Evolutionary conservation across 148 eudicot species (phyloP).

Genomic region (Amaranthus hypochondriacus): DNA sequence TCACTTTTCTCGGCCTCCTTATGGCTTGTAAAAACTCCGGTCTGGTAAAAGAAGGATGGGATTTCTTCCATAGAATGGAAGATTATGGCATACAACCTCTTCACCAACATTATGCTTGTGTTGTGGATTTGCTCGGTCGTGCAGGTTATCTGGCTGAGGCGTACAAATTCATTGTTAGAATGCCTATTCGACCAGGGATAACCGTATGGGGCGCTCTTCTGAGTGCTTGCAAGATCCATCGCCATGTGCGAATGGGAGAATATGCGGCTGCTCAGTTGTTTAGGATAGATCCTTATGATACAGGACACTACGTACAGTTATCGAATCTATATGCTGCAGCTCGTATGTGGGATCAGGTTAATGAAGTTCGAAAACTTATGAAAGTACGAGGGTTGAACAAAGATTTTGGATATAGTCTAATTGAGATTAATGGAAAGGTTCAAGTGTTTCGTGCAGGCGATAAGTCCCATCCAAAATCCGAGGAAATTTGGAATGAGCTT

Average conservation of each 20-base stretch:
- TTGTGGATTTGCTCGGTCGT: slow-evolving; percentile 73
- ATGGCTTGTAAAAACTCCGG: slow-evolving; percentile 77
- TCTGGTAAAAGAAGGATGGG: slow-evolving; percentile 69
- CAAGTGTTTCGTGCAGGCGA: slow-evolving; percentile 54
- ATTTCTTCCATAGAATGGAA: slow-evolving; percentile 56
- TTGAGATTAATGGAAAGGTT: slow-evolving; percentile 52
- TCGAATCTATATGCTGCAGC: slow-evolving; percentile 72
- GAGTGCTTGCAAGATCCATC: slow-evolving; percentile 60
- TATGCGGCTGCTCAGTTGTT: slow-evolving; percentile 59
- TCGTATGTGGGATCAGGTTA: slow-evolving; percentile 56
- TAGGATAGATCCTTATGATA: slow-evolving; percentile 49
- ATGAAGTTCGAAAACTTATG: slow-evolving; percentile 46
- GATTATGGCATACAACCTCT: slow-evolving; percentile 50
- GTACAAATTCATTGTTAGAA: slow-evolving; percentile 44
- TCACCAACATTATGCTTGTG: slow-evolving; percentile 68
- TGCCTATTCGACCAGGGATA: slow-evolving; percentile 56
- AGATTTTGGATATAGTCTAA: slow-evolving; percentile 55
- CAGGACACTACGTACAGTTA: slow-evolving; percentile 59
- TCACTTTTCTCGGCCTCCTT: slow-evolving; percentile 66
- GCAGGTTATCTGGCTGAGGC: slow-evolving; percentile 56
- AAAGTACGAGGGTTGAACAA: slow-evolving; percentile 53
- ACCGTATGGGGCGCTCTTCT: slow-evolving; percentile 72
- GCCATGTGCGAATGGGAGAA: slow-evolving; percentile 54
- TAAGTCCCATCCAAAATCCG: slow-evolving; percentile 51
- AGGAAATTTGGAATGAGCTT: slow-evolving; percentile 42